Evolutionary conservation across 805 yeast genomes (phyloP), one percentile per base, ranked within the genome.

Genomic region (Kregervanrija fluxuum): DNA sequence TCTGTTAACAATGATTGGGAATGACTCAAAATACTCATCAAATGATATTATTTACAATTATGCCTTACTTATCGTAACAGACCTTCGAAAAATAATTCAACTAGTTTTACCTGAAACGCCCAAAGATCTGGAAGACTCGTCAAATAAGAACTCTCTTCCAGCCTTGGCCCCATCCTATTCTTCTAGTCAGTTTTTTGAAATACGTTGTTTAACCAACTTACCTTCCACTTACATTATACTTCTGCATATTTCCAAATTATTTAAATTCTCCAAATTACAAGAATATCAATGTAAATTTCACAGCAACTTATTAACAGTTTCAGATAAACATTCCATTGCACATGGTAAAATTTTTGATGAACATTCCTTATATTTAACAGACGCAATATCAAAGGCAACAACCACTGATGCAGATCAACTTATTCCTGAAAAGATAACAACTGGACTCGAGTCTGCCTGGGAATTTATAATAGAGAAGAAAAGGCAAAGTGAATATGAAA

Each of bases 401-500:
- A 15, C 28, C 4, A 8, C 31, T 14, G 28, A 34, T 12, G 9
- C 5, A 9, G 43, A 41, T 6, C 16, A 9, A 12, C 15, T 47
- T 43, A 43, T 43, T 13, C 49, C 49, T 17, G 48, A 46, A 38
- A 35, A 43, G 13, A 34, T 45, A 11, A 32, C 42, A 17, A 38
- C 36, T 31, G 50, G 62, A 4, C 55, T 53, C 6, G 30, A n/a
- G 1, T 34, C 36, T 8, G 68, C 77, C 0, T 77, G 82, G 82
- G 60, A 67, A 4, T 64, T 75, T 17, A 49, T 77, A 3, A 51
- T 77, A 3, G 57, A 56, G 16, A 73, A 75, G 50, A 69, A 73
- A 48, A 65, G 67, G 43, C 77, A 74, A 53, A 71, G 79, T 40
- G 77, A 73, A 50, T 75, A 73, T 50, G 79, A 77, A 48, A 52